A percentile compares a stretch with the other conserved stretches of the same genome.
These are phyloP conservation scores for Agarophyton chilense DNA, from an alignment of 23 red algal species.

Conservation along the genomic window DNA sequence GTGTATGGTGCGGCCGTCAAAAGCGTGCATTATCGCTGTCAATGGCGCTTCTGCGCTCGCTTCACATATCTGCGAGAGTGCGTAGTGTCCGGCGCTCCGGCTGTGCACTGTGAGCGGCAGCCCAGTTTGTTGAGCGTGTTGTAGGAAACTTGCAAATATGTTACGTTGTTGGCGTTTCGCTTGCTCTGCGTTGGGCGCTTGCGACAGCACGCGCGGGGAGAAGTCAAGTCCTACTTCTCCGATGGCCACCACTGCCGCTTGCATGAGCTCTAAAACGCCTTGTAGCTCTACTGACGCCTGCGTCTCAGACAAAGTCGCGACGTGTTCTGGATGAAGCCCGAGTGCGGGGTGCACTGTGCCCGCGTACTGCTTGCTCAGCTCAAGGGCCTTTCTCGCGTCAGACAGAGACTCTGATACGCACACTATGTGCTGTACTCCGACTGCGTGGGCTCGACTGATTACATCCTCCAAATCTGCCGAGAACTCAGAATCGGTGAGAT, in stretches of 20 bases:
- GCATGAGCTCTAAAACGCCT: background rate
- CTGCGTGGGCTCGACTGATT: constrained; percentile 26
- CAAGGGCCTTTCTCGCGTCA: constrained; percentile 19
- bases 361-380: constrained; percentile 20
- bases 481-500: constrained; percentile 53
- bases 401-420: constrained; percentile 47
- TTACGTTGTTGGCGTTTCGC: constrained; percentile 22
- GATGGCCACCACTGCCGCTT: constrained; percentile 46
- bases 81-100: constrained; percentile 63
- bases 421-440: constrained; percentile 24
- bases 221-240: constrained; percentile 77
- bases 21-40: constrained; percentile 56
- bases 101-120: constrained; percentile 59
- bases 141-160: constrained; percentile 18
- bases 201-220: constrained; percentile 59
- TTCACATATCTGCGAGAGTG: background rate
- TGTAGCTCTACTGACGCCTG: background rate
- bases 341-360: constrained; percentile 30
- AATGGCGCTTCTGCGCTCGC: constrained; percentile 3
- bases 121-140: background rate
- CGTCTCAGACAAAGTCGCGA: constrained; percentile 10
- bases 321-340: constrained; percentile 66
- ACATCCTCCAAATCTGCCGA: constrained; percentile 50
- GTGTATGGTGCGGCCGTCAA: constrained; percentile 69
- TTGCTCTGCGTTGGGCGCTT: background rate